Evolutionary conservation across 2,329 filamentous ascomycete species (phyloP), one percentile per base, ranked within the genome.

Genomic region (Leptographium radiaticola): DNA sequence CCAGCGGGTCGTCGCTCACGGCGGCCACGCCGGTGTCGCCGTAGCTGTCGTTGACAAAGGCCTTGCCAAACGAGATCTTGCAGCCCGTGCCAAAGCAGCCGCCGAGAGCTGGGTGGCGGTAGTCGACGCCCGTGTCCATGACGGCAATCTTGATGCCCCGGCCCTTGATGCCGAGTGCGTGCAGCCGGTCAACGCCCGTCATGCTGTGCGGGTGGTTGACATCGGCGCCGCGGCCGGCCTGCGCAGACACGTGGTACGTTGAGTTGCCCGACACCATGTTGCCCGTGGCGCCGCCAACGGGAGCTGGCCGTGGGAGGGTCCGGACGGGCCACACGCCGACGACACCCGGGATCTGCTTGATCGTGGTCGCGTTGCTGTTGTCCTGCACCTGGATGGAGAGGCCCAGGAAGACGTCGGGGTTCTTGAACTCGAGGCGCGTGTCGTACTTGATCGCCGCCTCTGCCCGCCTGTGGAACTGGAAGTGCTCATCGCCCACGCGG

Each of bases 101-200:
- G 67, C 74, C 0, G 71, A 64, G 75, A 1, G 57, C 57, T 11
- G 57, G 55, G 33, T 57, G 56, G 31, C 13, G 12, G 9, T 52
- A 57, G 53, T 57, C 56, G 7, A 57, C 51, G 46, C 68, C 77
- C 62, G 71, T 76, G 62, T 80, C 77, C 36, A 80, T 68, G 16
- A 80, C 66, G 44, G 67, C 77, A 61, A 80, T 77, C 0, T 68
- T 72, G 52, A 74, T 58, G 1, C 75, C 75, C 54, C 72, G 63
- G 13, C 80, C 67, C 59, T 74, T 77, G 65, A 78, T 67, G 12
- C 75, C 76, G 59, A 71, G 70, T 33, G 70, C 71, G 38, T 69
- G 70, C 43, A 80, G 67, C 68, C 73, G 71, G 62, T 77, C 72
- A n/a, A 80, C 72, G 63, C 79, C 75, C 2, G 75, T 78, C 75